phyloP scores from a whole-genome alignment of 2,329 filamentous ascomycete genomes.

The Cladobotryum mycophilum region DNA sequence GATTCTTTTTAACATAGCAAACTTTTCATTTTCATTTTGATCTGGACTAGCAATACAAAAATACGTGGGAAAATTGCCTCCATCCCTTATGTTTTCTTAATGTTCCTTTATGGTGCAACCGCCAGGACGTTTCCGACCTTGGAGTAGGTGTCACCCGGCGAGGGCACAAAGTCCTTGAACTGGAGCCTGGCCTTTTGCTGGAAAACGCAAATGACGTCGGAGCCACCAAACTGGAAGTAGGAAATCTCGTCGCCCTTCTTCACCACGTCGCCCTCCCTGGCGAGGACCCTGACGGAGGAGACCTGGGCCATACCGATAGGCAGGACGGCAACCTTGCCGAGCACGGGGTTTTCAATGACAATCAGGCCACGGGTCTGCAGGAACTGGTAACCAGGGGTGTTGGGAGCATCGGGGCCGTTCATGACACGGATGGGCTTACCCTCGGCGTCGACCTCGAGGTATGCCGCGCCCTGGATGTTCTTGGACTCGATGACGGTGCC shows the following conservation, averaged over 20 bases:
- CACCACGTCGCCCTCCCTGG: conserved; percentile 18
- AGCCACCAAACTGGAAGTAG: conserved; percentile 38
- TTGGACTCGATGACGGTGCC: conserved; percentile 32
- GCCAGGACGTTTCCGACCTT: conserved; percentile 17
- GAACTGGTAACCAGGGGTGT: conserved; percentile 35
- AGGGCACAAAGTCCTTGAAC: conserved; percentile 15
- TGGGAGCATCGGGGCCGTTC: conserved; percentile 23
- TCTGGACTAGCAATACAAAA: no score
- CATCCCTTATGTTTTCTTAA: no score
- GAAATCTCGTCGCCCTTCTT: conserved; percentile 38
- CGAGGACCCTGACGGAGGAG: conserved; percentile 32
- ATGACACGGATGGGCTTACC: conserved; percentile 14
- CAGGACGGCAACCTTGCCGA: conserved; percentile 34
- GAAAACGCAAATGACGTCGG: conserved; percentile 36
- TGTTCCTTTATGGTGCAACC: neutral
- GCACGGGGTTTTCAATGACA: conserved; percentile 29
- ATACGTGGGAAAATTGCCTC: no score
- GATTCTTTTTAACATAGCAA: no score
- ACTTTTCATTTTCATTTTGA: no score
- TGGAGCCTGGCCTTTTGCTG: conserved; percentile 19
- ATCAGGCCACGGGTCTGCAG: conserved; percentile 32
- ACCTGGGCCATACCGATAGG: conserved; percentile 40
- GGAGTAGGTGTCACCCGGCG: conserved; percentile 13
- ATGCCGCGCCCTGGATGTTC: conserved; percentile 30
- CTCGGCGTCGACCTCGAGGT: conserved; percentile 28